Base-by-base conservation (phyloP, 1,139 yeast species). In the Arxiozyma telluris region DNA sequence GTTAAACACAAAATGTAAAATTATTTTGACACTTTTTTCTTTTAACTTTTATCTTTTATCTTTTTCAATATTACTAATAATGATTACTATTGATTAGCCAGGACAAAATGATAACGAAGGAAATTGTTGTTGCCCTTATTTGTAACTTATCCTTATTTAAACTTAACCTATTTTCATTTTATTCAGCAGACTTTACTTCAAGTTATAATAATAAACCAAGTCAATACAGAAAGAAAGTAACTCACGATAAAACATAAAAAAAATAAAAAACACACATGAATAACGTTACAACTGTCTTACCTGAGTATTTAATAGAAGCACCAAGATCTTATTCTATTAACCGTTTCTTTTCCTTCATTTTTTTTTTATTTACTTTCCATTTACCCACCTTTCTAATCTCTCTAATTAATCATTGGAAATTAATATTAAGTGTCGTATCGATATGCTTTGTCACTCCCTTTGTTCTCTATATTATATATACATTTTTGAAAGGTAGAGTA, bases 401-500 rank as follows among this genome's bases (percentile, higher is more conserved):
- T 38, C 41, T 27, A 9, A 22, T 30, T 11, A 25, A 11, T 21
- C 42, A 47, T 9, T 18, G 41, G 43, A 53, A 21, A 48, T 44
- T 42, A 44, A 53, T 55, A 9, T 48, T 54, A 4, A 49, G 54
- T 20, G 46, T 53, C 12, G 44, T 53, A 6, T 30, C 41, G 3
- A 20, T 53, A 21, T 20, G 50, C 5, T 15, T 51, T 27, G 15
- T 53, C 12, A 21, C 25, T 8, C 27, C 54, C 7, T 21, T 50
- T 1, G n/a, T 53, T 12, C 27, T 45, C 23, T 57, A 57, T 48
- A 30, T 54, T n/a, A 50, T 54, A 12, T 54, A 54, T 44, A 38
- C 51, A 21, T 23, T 57, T n/a, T 50, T 57, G 1, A 59, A 54
- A 30, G 51, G 45, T 20, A 54, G 56, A 25, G 45, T 57, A 1